These are phyloP conservation scores for Phialophora macrospora DNA, from an alignment of 2,329 filamentous ascomycete species.

Conservation along the genomic window DNA sequence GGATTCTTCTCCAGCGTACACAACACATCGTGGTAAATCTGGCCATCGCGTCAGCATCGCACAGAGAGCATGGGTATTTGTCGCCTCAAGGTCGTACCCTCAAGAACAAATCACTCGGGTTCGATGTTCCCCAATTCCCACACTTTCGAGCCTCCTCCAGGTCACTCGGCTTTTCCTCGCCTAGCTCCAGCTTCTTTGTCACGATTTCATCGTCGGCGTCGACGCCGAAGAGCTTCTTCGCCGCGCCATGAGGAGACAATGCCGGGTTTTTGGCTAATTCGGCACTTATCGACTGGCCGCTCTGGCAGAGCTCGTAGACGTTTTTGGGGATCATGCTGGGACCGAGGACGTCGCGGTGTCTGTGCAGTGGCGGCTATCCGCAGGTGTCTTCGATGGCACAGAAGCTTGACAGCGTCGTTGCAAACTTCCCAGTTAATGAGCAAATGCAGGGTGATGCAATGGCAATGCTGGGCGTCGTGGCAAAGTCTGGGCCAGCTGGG, in stretches of 20 bases:
- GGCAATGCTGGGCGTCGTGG: constrained; percentile 6
- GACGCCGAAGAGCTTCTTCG: constrained; percentile 60
- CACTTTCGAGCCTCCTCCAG: constrained; percentile 63
- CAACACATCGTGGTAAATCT: constrained; percentile 70
- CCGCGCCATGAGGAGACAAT: constrained; percentile 59
- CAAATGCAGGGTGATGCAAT: constrained; percentile 1
- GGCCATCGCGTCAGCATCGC: background rate
- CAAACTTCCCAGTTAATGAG: background rate
- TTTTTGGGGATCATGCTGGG: constrained; percentile 43
- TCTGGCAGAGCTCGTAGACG: constrained; percentile 60
- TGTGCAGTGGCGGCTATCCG: background rate
- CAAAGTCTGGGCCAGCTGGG: constrained; percentile 1
- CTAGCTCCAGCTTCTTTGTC: constrained; percentile 31
- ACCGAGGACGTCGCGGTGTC: background rate
- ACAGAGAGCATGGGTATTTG: background rate
- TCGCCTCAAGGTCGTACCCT: constrained; percentile 39
- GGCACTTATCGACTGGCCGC: constrained; percentile 61
- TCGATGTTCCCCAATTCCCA: constrained; percentile 68
- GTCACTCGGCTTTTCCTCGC: constrained; percentile 47
- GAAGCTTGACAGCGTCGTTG: background rate
- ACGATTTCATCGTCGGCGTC: constrained; percentile 37
- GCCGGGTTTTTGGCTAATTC: constrained; percentile 60
- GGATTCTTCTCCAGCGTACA: constrained; percentile 47
- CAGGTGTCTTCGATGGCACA: background rate
- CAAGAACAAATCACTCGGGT: constrained; percentile 71